Base-by-base conservation (phyloP, 345 rosid species). In the Tarenaya hassleriana region DNA sequence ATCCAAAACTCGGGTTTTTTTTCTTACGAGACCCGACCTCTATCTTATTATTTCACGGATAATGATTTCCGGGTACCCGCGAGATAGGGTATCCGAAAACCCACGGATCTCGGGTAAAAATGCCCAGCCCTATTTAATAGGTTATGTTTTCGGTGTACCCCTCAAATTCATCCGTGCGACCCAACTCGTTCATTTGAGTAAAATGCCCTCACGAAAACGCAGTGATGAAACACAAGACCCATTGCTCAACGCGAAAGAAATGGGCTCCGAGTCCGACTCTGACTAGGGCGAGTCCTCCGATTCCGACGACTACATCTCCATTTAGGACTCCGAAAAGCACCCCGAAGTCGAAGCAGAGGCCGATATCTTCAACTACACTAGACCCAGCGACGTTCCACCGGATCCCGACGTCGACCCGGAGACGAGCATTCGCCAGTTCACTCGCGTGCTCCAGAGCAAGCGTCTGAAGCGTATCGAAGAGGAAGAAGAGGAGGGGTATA, bases 261-360 rank as follows among this genome's bases (percentile, higher is more conserved):
- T 42, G 9, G 53, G 14, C 41, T 50, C 63, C 10, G 68, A 61
- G 34, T 72, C 74, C 0, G 74, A 71, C 44, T 63, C 76, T 7
- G 80, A 75, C 40, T 69, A 68, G 0, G 82, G 74, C 55, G 31
- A 80, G 1, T 78, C 75, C 7, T 77, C 76, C 16, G 61, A 71
- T 21, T 59, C 64, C 50, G 64, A 37, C 43, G 57, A 5, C 34
- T 62, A 43, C 16, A 49, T 1, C 52, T 64, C 56, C 63, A 27
- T 29, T 47, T 62, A 69, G 15, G 71, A 60, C 11, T 70, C 74
- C 12, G 83, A 76, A 29, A 73, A 64, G 8, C 73, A 56, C 16
- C 70, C 46, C 59, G 68, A 62, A 35, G 29, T 5, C 0, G 62
- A 56, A 33, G 37, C 41, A 3, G 72, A 57, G 11, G 45, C 47